Base-by-base conservation (phyloP, 2,329 filamentous ascomycete species). In the Trichoderma arundinaceum region DNA sequence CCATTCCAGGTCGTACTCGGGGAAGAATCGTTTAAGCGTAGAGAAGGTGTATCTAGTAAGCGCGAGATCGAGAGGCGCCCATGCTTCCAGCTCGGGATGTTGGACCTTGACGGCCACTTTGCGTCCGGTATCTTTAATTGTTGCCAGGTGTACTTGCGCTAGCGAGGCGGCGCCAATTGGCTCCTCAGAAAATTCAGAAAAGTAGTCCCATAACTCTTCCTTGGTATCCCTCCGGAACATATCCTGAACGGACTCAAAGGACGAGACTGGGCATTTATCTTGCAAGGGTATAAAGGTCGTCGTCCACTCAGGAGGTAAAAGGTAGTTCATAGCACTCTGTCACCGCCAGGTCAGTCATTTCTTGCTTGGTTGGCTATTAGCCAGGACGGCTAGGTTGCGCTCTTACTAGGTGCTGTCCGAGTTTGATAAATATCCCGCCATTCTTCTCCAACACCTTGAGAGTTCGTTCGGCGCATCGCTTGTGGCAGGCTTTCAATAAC, bases 1-100 rank as follows among this genome's bases (percentile, higher is more conserved):
- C 95, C 95, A 99, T 74, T 96, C 94, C 33, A 99, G 84, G 76
- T 99, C 95, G 77, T 99, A 99, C 72, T 98, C 94, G 2, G 96
- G 96, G 74, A 99, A 99, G 82, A 94, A 97, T 66, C 87, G 86
- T 78, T 96, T 97, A 67, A 99, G 81, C 0, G 90, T 95, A 10
- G 89, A 88, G 77, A 99, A 99, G 0, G 94, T 96, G 73, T 95
- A 96, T 43, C 86, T 83, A 5, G 95, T 99, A 68, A 99, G 82
- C 2, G 89, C 88, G 70, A 98, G 84, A 76, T 99, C 95, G 10
- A 99, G 83, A 32, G 89, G 91, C 15, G 92, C 90, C 92, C 93
- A 99, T 77, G 96, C 90, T 68, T 93, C 91, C 64, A 99, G 81
- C 4, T 87, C 85, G 1, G 95, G 95, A 78, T 99, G 95, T 76